Evolutionary conservation across 441 rosid genomes (phyloP).

Genomic region (Mallotus repandus): DNA sequence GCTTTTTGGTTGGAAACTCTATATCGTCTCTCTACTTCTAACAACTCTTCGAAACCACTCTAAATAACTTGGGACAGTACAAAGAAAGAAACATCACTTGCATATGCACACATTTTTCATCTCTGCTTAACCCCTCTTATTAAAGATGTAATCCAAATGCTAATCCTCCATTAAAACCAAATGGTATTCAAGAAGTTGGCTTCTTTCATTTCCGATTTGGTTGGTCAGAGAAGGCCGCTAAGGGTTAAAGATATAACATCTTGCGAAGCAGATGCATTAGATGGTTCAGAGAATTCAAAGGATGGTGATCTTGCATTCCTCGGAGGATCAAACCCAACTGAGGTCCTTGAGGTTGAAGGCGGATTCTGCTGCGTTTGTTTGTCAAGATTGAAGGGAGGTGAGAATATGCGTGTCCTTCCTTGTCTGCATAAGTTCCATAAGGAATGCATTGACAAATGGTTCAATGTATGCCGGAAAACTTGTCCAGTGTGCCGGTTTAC

Average conservation of each 20-base stretch:
- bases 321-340: neutral
- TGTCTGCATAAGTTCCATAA: slow-evolving; percentile 54
- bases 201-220: slow-evolving; percentile 28
- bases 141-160: slow-evolving; percentile 22
- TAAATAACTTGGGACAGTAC: slow-evolving; percentile 21
- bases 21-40: slow-evolving; percentile 24
- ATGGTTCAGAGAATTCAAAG: neutral
- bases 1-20: slow-evolving; percentile 39
- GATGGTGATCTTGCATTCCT: slow-evolving; percentile 9
- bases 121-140: slow-evolving; percentile 21
- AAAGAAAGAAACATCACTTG: slow-evolving; percentile 5
- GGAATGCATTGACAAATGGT: slow-evolving; percentile 54
- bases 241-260: slow-evolving; percentile 22
- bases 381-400: slow-evolving; percentile 36
- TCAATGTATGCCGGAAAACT: slow-evolving; percentile 36
- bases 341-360: slow-evolving; percentile 1
- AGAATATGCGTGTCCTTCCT: slow-evolving; percentile 39
- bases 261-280: neutral
- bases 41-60: slow-evolving; percentile 42
- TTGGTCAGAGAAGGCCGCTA: slow-evolving; percentile 18
- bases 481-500: slow-evolving; percentile 63
- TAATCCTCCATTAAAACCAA: slow-evolving; percentile 18
- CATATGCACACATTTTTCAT: slow-evolving; percentile 13
- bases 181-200: slow-evolving; percentile 43
- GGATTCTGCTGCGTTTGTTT: slow-evolving; percentile 55